A percentile compares a stretch with the other conserved stretches of the same genome.
Conservation (phyloP, 2,329 filamentous ascomycete genomes). For the Cladosporium sp. region DNA sequence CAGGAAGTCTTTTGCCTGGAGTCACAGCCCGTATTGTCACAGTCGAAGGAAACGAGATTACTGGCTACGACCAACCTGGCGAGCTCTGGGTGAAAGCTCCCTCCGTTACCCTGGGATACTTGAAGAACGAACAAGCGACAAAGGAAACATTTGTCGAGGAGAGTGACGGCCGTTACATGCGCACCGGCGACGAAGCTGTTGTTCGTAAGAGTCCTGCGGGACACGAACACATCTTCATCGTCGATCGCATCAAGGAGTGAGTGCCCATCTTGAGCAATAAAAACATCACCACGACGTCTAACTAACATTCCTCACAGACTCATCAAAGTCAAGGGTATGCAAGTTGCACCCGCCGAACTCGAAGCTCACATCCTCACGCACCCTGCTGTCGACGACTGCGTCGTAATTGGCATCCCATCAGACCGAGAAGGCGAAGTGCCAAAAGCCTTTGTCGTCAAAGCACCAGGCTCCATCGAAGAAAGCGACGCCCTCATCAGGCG, state of each 20-base stretch:
- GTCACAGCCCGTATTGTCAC: conserved; percentile 66
- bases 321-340: conserved; percentile 61
- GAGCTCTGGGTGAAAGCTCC: conserved; percentile 79
- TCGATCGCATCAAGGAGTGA: conserved; percentile 73
- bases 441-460: conserved; percentile 65
- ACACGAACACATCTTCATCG: conserved; percentile 79
- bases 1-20: conserved; percentile 68
- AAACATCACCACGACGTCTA: not conserved
- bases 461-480: conserved; percentile 50
- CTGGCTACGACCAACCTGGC: conserved; percentile 69
- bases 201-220: conserved; percentile 64
- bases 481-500: conserved; percentile 51
- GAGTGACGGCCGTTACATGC: conserved; percentile 62
- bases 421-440: conserved; percentile 62
- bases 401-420: conserved; percentile 73
- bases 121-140: conserved; percentile 82
- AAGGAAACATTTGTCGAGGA: conserved; percentile 66
- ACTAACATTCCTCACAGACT: conserved; percentile 24
- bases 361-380: conserved; percentile 78
- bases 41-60: conserved; percentile 69
- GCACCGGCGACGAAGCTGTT: conserved; percentile 81
- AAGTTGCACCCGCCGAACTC: conserved; percentile 81
- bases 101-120: conserved; percentile 75
- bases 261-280: not conserved
- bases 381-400: conserved; percentile 71